These are phyloP conservation scores for Microdochium bolleyi DNA, from an alignment of 2,329 filamentous ascomycete genomes.

Conservation along the genomic window DNA sequence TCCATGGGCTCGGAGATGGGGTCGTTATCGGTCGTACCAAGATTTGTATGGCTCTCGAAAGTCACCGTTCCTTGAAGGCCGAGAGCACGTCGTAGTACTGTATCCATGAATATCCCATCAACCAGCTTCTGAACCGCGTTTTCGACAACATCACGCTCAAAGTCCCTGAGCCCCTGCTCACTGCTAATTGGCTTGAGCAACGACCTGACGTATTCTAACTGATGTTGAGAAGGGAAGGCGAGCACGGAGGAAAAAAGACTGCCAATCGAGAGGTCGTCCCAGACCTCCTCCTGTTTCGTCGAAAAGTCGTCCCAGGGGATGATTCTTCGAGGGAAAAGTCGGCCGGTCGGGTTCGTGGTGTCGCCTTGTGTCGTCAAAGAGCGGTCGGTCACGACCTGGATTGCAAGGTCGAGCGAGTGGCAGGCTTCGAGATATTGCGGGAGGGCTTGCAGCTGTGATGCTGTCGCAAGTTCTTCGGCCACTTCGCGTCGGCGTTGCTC, in stretches of 20 bases:
- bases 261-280: constrained; percentile 14
- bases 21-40: too few species aligned
- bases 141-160: constrained; percentile 24
- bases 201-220: constrained; percentile 27
- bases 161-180: constrained; percentile 23
- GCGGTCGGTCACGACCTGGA: too few species aligned
- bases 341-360: too few species aligned
- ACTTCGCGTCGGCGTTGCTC: constrained; percentile 13
- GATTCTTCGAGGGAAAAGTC: constrained; percentile 25
- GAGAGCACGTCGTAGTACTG: constrained; percentile 16
- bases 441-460: constrained; percentile 14
- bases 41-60: too few species aligned
- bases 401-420: too few species aligned
- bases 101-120: constrained; percentile 15
- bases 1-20: constrained; percentile 12
- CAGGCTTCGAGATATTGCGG: too few species aligned
- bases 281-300: constrained; percentile 20
- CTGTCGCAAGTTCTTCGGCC: constrained; percentile 13
- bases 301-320: constrained; percentile 24
- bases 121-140: constrained; percentile 25
- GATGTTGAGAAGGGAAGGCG: constrained; percentile 20
- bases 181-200: too few species aligned
- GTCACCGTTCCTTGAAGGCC: too few species aligned
- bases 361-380: too few species aligned
- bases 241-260: constrained; percentile 15